phyloP scores from a whole-genome alignment of 2,329 filamentous ascomycete species.

The Fusarium sp. region DNA sequence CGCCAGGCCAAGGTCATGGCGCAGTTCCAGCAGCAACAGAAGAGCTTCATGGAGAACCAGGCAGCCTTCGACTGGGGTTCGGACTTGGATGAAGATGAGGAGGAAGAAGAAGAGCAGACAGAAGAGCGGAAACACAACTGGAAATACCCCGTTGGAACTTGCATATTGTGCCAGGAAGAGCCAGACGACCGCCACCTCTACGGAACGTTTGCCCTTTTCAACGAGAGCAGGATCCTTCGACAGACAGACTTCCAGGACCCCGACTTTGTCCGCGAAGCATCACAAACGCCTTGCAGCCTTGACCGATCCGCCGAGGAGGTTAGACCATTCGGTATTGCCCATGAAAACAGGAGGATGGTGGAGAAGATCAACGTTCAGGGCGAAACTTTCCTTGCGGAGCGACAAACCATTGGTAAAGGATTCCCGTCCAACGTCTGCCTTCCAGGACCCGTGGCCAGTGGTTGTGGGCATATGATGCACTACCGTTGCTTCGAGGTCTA shows the following conservation, averaged over 20 bases:
- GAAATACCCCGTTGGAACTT: conserved; percentile 93
- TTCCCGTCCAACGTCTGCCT: conserved; percentile 78
- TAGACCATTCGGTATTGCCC: conserved; percentile 90
- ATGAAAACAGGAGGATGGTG: conserved; percentile 83
- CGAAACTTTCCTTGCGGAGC: conserved; percentile 76
- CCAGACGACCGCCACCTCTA: conserved; percentile 90
- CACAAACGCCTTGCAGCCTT: conserved; percentile 81
- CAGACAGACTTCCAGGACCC: conserved; percentile 86
- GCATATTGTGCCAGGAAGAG: conserved; percentile 96
- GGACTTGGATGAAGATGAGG: conserved; percentile 81
- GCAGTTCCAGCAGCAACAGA: conserved; percentile 97
- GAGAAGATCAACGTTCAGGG: conserved; percentile 81
- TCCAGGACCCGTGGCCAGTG: conserved; percentile 84
- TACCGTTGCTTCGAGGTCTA: conserved; percentile 96
- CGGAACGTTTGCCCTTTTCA: conserved; percentile 92
- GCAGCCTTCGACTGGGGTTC: conserved; percentile 86
- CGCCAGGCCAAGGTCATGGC: conserved; percentile 96
- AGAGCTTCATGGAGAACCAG: conserved; percentile 92
- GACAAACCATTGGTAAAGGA: conserved; percentile 88
- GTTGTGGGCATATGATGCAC: conserved; percentile 99
- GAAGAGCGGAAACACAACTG: conserved; percentile 76
- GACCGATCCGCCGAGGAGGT: conserved; percentile 86
- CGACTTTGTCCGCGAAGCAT: conserved; percentile 86
- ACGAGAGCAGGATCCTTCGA: conserved; percentile 85
- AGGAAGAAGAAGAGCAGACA: conserved; percentile 73